Evolutionary conservation across 805 yeast genomes (phyloP).

Genomic region (Wickerhamiella musiphila): DNA sequence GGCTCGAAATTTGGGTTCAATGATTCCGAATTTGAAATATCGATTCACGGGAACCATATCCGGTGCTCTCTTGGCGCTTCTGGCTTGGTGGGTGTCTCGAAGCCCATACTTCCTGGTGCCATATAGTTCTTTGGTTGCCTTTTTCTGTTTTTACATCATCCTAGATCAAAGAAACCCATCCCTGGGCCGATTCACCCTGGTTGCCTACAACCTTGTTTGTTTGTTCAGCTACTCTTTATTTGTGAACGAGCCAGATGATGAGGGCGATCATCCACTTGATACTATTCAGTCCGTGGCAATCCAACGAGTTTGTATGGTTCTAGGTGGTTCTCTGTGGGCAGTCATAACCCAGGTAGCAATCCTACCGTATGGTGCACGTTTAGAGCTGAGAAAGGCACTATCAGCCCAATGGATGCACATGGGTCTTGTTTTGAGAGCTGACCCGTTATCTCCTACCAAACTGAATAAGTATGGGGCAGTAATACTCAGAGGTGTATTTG

Average conservation of each 20-base stretch:
- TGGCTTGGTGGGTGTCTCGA: constrained; percentile 39
- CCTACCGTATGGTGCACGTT: constrained; percentile 62
- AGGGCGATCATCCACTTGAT: constrained; percentile 51
- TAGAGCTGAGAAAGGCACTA: constrained; percentile 44
- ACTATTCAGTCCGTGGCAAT: constrained; percentile 62
- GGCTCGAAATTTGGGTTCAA: constrained; percentile 75
- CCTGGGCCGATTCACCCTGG: constrained; percentile 38
- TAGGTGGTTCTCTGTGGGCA: constrained; percentile 64
- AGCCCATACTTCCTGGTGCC: constrained; percentile 36
- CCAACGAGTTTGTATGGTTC: constrained; percentile 59
- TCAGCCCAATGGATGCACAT: constrained; percentile 59
- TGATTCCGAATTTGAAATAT: constrained; percentile 42
- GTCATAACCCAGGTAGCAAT: constrained; percentile 45
- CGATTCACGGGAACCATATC: constrained; percentile 51
- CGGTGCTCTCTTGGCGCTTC: constrained; percentile 48
- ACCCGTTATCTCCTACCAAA: constrained; percentile 31
- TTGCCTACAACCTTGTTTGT: constrained; percentile 65
- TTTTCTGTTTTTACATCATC: constrained; percentile 35
- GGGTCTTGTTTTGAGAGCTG: constrained; percentile 69
- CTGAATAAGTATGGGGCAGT: not conserved
- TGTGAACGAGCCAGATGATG: constrained; percentile 32
- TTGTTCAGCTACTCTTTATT: constrained; percentile 57
- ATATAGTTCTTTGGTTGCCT: constrained; percentile 26
- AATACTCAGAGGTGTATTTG: constrained; percentile 15
- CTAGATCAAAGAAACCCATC: constrained; percentile 27